phyloP scores from a whole-genome alignment of 495 filamentous ascomycete genomes.

The Tuber umbilicatum region DNA sequence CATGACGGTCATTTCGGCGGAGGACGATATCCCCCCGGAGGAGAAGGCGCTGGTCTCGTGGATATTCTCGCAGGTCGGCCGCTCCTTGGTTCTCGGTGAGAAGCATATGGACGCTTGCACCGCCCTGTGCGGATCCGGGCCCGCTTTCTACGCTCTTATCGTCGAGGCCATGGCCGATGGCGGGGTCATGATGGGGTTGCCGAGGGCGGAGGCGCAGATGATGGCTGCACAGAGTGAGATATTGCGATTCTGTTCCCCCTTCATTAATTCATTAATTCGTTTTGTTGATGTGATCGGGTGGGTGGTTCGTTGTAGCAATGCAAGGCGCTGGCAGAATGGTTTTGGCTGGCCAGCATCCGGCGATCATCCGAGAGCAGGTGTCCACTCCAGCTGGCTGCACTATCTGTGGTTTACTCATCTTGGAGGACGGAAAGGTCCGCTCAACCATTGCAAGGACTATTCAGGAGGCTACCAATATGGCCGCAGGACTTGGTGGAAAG shows the following conservation, averaged over 20 bases:
- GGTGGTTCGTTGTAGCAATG: conserved; percentile 41
- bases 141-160: conserved; percentile 72
- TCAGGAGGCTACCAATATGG: conserved; percentile 70
- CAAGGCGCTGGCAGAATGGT: conserved; percentile 67
- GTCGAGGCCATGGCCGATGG: conserved; percentile 72
- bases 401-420: conserved; percentile 65
- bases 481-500: conserved; percentile 60
- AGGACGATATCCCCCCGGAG: conserved; percentile 51
- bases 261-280: background rate
- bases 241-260: background rate
- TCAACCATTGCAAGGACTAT: conserved; percentile 64
- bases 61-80: conserved; percentile 69
- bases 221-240: conserved; percentile 73
- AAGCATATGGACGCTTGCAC: conserved; percentile 67
- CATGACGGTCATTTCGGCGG: conserved; percentile 72
- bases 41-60: conserved; percentile 58
- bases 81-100: conserved; percentile 58
- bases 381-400: conserved; percentile 75
- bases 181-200: conserved; percentile 72
- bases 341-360: conserved; percentile 67
- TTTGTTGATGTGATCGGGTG: conserved; percentile 2
- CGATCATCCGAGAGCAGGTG: conserved; percentile 68
- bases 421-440: conserved; percentile 69
- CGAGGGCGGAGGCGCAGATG: conserved; percentile 64
- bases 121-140: conserved; percentile 68